A percentile compares a stretch with the other conserved stretches of the same genome.
Evolutionary conservation across 257 asterid species (phyloP).

Genomic region (Lavandula angustifolia): DNA sequence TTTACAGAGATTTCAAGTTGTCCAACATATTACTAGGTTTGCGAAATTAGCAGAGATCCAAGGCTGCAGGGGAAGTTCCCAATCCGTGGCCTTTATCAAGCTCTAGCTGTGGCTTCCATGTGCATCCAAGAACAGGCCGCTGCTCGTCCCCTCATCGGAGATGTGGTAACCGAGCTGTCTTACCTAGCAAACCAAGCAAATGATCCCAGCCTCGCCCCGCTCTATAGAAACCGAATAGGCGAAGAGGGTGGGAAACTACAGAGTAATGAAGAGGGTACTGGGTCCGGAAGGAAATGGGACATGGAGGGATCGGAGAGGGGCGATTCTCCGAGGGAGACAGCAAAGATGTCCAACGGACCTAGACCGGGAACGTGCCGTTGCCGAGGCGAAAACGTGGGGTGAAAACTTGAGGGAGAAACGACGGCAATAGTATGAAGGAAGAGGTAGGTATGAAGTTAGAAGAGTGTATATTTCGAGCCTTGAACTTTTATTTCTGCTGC

Average conservation of each 20-base stretch:
- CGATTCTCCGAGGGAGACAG: conserved; percentile 78
- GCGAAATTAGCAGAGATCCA: conserved; percentile 87
- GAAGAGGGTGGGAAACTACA: conserved; percentile 55
- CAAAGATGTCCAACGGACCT: conserved; percentile 61
- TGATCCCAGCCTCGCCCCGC: conserved; percentile 43
- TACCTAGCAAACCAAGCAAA: conserved; percentile 84
- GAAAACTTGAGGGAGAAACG: conserved; percentile 89
- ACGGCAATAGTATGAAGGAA: conserved; percentile 40
- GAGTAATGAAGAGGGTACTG: conserved; percentile 76
- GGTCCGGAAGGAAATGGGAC: conserved; percentile 77
- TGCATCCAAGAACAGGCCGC: conserved; percentile 98
- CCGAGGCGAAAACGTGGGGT: conserved; percentile 99
- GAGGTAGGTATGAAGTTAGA: neutral
- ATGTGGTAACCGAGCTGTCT: conserved; percentile 93
- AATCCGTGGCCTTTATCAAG: conserved; percentile 89
- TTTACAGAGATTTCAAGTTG: conserved; percentile 93
- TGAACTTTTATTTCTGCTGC: too few species aligned
- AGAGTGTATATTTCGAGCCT: too few species aligned
- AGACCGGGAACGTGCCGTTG: conserved; percentile 93
- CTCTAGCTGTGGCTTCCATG: conserved; percentile 98
- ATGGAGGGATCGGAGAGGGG: conserved; percentile 73
- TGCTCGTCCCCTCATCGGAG: conserved; percentile 91
- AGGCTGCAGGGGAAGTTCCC: conserved; percentile 81
- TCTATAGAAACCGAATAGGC: conserved; percentile 29
- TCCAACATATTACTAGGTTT: conserved; percentile 93